Evolutionary conservation across 129 eudicot species (phyloP).

Genomic region (Solidago caesia): DNA sequence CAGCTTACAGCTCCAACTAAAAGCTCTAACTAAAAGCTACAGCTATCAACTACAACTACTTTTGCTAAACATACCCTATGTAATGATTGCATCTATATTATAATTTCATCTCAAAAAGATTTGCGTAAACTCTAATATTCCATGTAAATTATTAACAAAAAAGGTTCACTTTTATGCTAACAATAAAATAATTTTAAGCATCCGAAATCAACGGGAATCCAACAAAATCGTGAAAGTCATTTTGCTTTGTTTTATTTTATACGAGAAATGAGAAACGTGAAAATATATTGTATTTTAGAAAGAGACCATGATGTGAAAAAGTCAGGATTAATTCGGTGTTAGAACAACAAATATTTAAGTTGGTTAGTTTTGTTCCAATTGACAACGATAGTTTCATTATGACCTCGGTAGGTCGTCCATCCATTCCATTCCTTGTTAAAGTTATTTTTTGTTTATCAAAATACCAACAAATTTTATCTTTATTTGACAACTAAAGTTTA

Average conservation of each 20-base stretch:
- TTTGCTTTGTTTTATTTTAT: slow-evolving; percentile 3
- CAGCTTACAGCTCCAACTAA: no score
- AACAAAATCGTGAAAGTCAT: slow-evolving; percentile 4
- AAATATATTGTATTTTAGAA: slow-evolving; percentile 1
- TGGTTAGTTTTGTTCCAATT: slow-evolving; percentile 28
- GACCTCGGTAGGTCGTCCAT: slow-evolving; percentile 24
- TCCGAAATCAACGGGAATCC: slow-evolving; percentile 25
- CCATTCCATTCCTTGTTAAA: neutral
- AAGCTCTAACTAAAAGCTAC: no score
- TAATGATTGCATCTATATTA: neutral
- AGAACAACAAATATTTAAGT: slow-evolving; percentile 16
- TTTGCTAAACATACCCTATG: neutral
- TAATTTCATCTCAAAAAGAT: neutral
- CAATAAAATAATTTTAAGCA: neutral
- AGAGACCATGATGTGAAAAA: slow-evolving; percentile 19
- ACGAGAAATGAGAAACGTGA: slow-evolving; percentile 1
- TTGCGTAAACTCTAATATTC: slow-evolving; percentile 28
- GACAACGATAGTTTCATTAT: slow-evolving; percentile 22
- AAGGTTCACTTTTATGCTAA: neutral
- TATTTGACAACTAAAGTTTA: no score
- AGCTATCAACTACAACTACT: no score
- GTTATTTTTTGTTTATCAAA: neutral
- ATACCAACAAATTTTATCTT: no score
- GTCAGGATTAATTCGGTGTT: slow-evolving; percentile 28
- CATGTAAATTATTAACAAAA: neutral